Conservation (phyloP, 2,329 filamentous ascomycete genomes). For the Pseudohalonectria lignicola region DNA sequence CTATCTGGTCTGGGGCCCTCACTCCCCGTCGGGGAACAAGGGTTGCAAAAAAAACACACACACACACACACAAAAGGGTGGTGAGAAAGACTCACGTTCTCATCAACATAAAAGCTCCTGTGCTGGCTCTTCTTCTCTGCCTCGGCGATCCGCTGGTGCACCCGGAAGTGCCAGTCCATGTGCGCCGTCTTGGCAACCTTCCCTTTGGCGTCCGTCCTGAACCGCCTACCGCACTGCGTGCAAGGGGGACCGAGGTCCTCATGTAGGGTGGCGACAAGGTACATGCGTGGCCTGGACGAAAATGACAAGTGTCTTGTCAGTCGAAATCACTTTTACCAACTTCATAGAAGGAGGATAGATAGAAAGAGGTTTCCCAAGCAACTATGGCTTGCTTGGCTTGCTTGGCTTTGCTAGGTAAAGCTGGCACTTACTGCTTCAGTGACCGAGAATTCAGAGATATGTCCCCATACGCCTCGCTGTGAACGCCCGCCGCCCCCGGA, state of each 20-base stretch:
- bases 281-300: background rate
- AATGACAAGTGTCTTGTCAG: background rate
- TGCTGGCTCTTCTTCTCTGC: conserved; percentile 78
- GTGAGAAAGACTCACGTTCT: conserved; percentile 48
- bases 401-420: too few relatives aligned
- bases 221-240: conserved; percentile 82
- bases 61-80: too few relatives aligned
- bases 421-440: conserved; percentile 56
- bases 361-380: too few relatives aligned
- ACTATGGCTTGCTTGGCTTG: too few relatives aligned
- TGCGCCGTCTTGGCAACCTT: conserved; percentile 80
- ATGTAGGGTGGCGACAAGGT: conserved; percentile 55
- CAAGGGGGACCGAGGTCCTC: conserved; percentile 79
- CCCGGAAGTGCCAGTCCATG: conserved; percentile 97
- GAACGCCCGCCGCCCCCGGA: conserved; percentile 8
- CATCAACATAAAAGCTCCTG: conserved; percentile 89
- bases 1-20: too few relatives aligned
- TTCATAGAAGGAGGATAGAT: background rate
- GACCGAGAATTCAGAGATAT: conserved; percentile 55
- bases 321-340: too few relatives aligned
- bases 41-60: too few relatives aligned
- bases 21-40: too few relatives aligned
- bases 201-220: conserved; percentile 65
- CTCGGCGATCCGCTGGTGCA: conserved; percentile 80
- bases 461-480: conserved; percentile 24